phyloP scores from a whole-genome alignment of 805 yeast genomes.

The Candida montana region DNA sequence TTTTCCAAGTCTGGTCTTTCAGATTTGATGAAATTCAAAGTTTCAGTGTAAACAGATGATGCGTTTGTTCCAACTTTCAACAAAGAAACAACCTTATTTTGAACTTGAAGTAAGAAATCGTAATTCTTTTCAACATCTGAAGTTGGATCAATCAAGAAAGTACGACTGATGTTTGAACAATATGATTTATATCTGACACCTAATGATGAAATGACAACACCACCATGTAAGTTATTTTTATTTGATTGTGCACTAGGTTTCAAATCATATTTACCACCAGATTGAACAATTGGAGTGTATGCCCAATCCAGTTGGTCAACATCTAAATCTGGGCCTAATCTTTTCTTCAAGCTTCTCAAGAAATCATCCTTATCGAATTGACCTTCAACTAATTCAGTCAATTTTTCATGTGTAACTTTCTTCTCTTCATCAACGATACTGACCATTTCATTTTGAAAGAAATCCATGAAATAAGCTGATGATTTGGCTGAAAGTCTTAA shows the following conservation, averaged over 20 bases:
- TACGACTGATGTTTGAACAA: constrained; percentile 82
- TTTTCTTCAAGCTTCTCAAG: constrained; percentile 49
- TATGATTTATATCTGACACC: constrained; percentile 86
- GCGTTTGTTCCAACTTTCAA: constrained; percentile 59
- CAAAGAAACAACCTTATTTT: constrained; percentile 52
- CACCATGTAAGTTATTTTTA: constrained; percentile 58
- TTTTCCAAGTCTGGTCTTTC: constrained; percentile 61
- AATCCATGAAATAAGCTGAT: constrained; percentile 72
- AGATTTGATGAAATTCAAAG: constrained; percentile 51
- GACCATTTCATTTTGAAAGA: constrained; percentile 84
- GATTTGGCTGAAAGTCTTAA: constrained; percentile 70
- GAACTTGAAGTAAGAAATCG: constrained; percentile 67
- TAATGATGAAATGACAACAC: constrained; percentile 76
- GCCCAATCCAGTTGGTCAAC: constrained; percentile 84
- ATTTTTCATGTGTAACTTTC: constrained; percentile 63
- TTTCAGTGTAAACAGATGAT: constrained; percentile 63
- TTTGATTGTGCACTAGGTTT: constrained; percentile 78
- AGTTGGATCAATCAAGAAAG: constrained; percentile 86
- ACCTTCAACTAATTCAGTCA: constrained; percentile 72
- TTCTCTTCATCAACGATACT: constrained; percentile 81
- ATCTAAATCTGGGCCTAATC: constrained; percentile 65
- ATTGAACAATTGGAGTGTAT: constrained; percentile 84
- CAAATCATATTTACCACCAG: constrained; percentile 81
- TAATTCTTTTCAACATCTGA: constrained; percentile 73
- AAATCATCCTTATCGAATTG: constrained; percentile 77